phyloP scores from a whole-genome alignment of 257 asterid species.

The Thymus quinquecostatus region DNA sequence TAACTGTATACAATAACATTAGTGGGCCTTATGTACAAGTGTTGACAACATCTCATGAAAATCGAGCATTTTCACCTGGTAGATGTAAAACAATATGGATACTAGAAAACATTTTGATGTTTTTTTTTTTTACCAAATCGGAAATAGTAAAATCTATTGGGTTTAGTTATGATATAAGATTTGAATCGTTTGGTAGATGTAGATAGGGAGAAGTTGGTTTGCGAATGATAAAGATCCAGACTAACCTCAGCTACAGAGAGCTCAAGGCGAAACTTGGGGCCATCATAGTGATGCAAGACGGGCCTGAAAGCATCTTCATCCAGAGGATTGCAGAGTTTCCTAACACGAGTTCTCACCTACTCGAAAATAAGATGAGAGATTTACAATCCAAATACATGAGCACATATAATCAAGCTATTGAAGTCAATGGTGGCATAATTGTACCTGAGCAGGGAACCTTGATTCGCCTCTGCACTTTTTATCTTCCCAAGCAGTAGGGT shows the following conservation, averaged over 20 bases:
- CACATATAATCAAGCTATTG: not conserved
- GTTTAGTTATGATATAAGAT: too few relatives aligned
- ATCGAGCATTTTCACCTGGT: too few relatives aligned
- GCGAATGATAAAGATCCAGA: constrained; percentile 15
- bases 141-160: too few relatives aligned
- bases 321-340: constrained; percentile 81
- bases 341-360: constrained; percentile 74
- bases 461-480: constrained; percentile 97
- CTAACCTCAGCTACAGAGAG: constrained; percentile 91
- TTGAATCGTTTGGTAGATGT: too few relatives aligned
- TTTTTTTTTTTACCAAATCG: too few relatives aligned
- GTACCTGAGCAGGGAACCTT: constrained; percentile 97
- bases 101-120: too few relatives aligned
- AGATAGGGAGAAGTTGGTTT: too few relatives aligned
- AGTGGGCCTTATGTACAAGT: too few relatives aligned
- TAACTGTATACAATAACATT: too few relatives aligned
- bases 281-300: constrained; percentile 92
- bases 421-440: constrained; percentile 8
- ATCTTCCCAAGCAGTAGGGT: constrained; percentile 98
- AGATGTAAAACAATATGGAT: too few relatives aligned
- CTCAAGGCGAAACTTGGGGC: constrained; percentile 97
- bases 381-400: not conserved
- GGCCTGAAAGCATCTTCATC: constrained; percentile 97
- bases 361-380: constrained; percentile 15
- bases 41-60: too few relatives aligned